phyloP scores from a whole-genome alignment of 306 rosid genomes.

The Gillenia trifoliata region DNA sequence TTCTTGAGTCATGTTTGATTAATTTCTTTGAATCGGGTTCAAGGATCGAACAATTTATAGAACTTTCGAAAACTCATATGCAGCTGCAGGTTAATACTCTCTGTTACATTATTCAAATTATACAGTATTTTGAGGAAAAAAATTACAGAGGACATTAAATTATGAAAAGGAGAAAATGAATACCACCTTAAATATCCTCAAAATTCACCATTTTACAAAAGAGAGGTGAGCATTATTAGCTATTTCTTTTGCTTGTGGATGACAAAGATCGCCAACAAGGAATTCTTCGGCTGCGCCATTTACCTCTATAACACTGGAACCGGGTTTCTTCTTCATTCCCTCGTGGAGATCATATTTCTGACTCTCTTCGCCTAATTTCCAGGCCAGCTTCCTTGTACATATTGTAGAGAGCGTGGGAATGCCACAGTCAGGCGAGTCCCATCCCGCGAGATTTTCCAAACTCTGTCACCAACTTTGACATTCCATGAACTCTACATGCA shows the following conservation, averaged over 20 bases:
- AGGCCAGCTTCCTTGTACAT: constrained; percentile 70
- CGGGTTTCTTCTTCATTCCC: constrained; percentile 73
- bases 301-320: constrained; percentile 78
- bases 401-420: constrained; percentile 66
- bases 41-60: not conserved
- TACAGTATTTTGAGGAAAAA: too few relatives aligned
- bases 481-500: constrained; percentile 74
- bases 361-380: constrained; percentile 65
- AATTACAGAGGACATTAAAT: too few relatives aligned
- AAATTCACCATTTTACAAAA: constrained; percentile 21
- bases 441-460: constrained; percentile 59
- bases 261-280: constrained; percentile 68
- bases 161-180: too few relatives aligned
- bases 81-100: too few relatives aligned
- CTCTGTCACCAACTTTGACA: constrained; percentile 52
- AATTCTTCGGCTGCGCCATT: constrained; percentile 69
- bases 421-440: constrained; percentile 63
- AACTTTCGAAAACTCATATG: too few relatives aligned
- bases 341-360: constrained; percentile 39
- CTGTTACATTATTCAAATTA: too few relatives aligned
- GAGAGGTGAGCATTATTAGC: constrained; percentile 49
- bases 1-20: constrained; percentile 15
- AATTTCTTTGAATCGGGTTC: not conserved
- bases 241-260: constrained; percentile 59
- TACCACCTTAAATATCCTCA: not conserved